Evolutionary conservation across 2,329 filamentous ascomycete genomes (phyloP), one percentile per base, ranked within the genome.

Genomic region (Fusarium oligoseptatum): DNA sequence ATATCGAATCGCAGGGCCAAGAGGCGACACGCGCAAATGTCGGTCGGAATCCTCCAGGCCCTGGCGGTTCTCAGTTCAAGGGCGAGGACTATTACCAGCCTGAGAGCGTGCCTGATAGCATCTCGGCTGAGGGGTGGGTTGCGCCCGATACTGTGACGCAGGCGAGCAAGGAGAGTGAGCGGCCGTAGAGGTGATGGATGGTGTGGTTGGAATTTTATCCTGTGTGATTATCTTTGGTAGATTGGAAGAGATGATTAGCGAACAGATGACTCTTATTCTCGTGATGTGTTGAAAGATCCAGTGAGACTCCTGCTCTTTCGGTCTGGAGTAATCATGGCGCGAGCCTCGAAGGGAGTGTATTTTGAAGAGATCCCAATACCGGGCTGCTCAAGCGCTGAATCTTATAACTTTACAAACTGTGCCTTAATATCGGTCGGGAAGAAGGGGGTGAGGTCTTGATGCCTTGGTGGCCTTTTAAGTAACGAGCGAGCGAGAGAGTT

Each of bases 91-190:
- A 85, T 68, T 83, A 87, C 67, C 73, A 69, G 2, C 81, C 83
- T 1, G 84, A 87, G 80, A 80, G 77, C 22, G 84, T 86, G 29
- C 83, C 84, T 7, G 85, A 85, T 20, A 83, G 83, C 70, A 83
- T 82, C 58, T 82, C 85, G 2, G 84, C 84, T 1, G 83, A 85
- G 78, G 83, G 83, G 0, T 79, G 83, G 62, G 75, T 87, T 56
- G 77, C 86, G 11, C 85, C 85, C 0, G 79, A 77, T 55, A 87
- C 84, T 37, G 84, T 85, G 45, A 81, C 81, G 3, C 77, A 87
- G 76, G 74, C 81, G 20, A 81, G 81, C 57, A 72, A 72, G 11
- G 81, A 83, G 66, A 50, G 43, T 58, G 61, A 73, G 72, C 66
- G 64, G 14, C 41, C 70, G 37, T 75, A 52, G 10, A 7, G 6